These are phyloP conservation scores for Plasmodiophora brassicae DNA, from an alignment of 208 protist genomes.

Conservation along the genomic window DNA sequence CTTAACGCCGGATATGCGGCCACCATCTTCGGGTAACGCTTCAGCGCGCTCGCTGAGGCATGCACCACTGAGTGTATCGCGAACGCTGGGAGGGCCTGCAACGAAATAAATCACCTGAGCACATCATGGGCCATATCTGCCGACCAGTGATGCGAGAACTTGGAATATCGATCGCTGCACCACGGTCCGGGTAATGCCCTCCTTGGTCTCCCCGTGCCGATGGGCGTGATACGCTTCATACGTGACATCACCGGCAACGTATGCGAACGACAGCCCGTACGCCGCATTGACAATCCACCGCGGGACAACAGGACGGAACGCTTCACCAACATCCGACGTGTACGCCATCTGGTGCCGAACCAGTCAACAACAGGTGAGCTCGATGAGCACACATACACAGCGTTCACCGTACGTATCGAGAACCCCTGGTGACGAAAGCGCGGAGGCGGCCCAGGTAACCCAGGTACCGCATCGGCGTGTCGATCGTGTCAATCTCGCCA, in stretches of 20 bases:
- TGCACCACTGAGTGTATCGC: neutral
- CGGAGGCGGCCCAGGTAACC: too few relatives aligned
- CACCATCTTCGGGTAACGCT: neutral
- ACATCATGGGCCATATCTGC: neutral
- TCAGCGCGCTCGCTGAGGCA: neutral
- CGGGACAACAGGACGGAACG: conserved; percentile 17
- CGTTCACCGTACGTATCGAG: too few relatives aligned
- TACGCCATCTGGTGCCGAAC: too few relatives aligned
- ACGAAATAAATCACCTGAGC: too few relatives aligned
- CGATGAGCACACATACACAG: too few relatives aligned
- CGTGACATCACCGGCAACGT: neutral
- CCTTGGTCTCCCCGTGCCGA: too few relatives aligned
- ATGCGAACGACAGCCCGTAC: neutral
- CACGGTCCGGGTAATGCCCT: neutral
- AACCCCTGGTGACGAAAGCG: too few relatives aligned
- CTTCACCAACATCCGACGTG: conserved; percentile 16
- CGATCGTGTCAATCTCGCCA: too few relatives aligned
- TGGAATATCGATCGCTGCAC: neutral
- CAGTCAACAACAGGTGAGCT: too few relatives aligned
- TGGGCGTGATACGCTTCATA: neutral
- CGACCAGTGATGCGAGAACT: conserved; percentile 7
- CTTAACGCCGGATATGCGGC: neutral
- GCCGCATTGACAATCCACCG: neutral
- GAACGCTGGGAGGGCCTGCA: conserved; percentile 4
- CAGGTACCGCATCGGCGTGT: too few relatives aligned